A percentile compares a stretch with the other conserved stretches of the same genome.
Conservation (phyloP, 176 grass and related monocot species). For the Bonia amplexicaulis region DNA sequence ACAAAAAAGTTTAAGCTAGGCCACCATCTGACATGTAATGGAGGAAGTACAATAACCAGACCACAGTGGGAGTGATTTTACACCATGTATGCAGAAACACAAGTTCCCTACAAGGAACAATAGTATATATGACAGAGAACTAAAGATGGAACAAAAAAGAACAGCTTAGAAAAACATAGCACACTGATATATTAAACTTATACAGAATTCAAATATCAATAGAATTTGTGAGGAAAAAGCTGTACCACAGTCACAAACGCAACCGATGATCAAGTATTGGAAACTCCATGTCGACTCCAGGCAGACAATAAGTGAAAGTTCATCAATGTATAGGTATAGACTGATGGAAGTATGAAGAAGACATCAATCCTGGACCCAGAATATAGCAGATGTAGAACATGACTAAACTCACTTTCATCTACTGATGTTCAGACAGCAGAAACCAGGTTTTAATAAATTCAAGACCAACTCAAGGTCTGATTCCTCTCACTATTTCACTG, state of each 20-base stretch:
- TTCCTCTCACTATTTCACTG: not conserved
- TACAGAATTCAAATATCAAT: not conserved
- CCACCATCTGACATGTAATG: not conserved
- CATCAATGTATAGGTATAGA: too few relatives aligned
- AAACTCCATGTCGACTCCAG: not conserved
- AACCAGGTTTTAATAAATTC: not conserved
- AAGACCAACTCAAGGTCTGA: not conserved
- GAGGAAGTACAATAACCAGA: not conserved
- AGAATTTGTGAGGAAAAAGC: not conserved
- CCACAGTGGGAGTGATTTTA: not conserved
- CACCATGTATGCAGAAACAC: not conserved
- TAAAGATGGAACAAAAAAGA: not conserved
- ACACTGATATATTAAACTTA: not conserved
- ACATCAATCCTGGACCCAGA: not conserved
- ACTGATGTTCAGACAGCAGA: not conserved
- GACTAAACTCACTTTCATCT: not conserved
- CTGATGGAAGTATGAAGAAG: not conserved
- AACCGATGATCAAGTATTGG: not conserved
- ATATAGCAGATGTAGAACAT: not conserved
- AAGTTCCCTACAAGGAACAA: not conserved
- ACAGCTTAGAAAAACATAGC: not conserved
- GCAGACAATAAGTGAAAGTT: not conserved
- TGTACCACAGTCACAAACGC: not conserved
- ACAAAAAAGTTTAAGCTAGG: too few relatives aligned
- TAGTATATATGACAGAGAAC: not conserved